Evolutionary conservation across 2,329 filamentous ascomycete genomes (phyloP), one percentile per base, ranked within the genome.

Genomic region (Elsinoe necatrix): DNA sequence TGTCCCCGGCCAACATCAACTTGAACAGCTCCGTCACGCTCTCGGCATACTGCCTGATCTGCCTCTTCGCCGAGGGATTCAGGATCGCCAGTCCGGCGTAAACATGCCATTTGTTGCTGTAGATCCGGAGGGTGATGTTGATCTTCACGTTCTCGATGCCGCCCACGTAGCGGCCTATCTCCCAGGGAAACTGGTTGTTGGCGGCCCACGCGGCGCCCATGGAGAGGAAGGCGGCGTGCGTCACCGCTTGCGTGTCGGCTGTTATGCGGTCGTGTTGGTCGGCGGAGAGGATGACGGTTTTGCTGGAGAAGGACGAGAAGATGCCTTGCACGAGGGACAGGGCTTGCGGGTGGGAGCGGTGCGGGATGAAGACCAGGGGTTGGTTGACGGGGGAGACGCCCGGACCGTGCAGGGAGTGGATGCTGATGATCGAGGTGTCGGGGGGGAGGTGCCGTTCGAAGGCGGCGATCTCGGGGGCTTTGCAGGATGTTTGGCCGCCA

Each of bases 91-190:
- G 84, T 0, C 93, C 93, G 18, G 93, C 93, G 71, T 98, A 98
- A 58, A 98, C 93, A 75, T 98, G 95, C 95, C 95, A 98, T 72
- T 97, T 98, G 72, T 96, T 95, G 59, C 86, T 85, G 75, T 97
- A 98, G 74, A 98, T 97, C 64, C 93, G 90, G 63, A 98, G 77
- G 63, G 90, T 97, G 63, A 97, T 84, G 74, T 98, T 98, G 76
- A 97, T 95, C 75, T 98, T 98, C 65, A 97, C 92, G 71, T 98
- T 98, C 72, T 98, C 93, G 66, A 98, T 95, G 54, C 93, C 95
- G 58, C 93, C 93, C 3, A 96, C 83, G 72, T 97, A 98, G 61
- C 93, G 89, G n/a, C 85, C 83, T 47, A 92, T 84, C 66, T 97
- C 92, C 93, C 93, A 98, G 0, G 95, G 93, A 66, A 97, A 98